These are phyloP conservation scores for Akanthomyces uredinophilus DNA, from an alignment of 2,329 filamentous ascomycete species.

Conservation along the genomic window DNA sequence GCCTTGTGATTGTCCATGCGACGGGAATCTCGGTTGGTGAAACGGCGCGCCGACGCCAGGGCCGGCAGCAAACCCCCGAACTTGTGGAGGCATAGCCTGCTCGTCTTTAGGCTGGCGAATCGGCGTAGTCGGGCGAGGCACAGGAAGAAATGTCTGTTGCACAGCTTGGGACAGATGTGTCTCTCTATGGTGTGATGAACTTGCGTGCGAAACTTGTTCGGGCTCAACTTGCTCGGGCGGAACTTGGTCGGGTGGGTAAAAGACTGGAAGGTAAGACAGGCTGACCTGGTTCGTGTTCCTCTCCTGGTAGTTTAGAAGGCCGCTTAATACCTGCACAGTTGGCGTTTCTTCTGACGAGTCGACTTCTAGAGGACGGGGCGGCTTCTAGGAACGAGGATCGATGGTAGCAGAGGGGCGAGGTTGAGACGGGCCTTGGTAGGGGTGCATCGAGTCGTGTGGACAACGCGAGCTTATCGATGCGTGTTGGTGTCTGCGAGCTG, in stretches of 20 bases:
- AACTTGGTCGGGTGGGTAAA: no score
- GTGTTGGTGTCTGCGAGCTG: background rate
- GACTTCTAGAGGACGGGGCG: background rate
- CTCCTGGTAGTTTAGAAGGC: background rate
- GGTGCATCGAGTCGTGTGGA: constrained; percentile 10
- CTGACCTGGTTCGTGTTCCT: background rate
- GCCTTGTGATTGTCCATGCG: constrained; percentile 46
- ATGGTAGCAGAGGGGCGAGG: constrained; percentile 1
- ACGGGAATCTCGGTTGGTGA: constrained; percentile 47
- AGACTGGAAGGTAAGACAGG: background rate
- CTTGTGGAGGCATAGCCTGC: constrained; percentile 32
- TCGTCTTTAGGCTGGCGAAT: background rate
- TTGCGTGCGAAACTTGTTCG: background rate
- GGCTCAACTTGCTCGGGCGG: no score
- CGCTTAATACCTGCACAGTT: background rate
- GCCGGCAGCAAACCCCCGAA: constrained; percentile 34
- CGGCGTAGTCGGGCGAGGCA: background rate
- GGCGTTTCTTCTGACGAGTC: background rate
- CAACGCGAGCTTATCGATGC: background rate
- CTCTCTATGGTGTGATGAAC: background rate
- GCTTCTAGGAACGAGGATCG: background rate
- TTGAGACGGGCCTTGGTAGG: background rate
- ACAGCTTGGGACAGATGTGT: background rate
- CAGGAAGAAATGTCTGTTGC: background rate
- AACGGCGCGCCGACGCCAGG: constrained; percentile 35